phyloP scores from a whole-genome alignment of 805 yeast genomes.

The Starmerella bombicola region DNA sequence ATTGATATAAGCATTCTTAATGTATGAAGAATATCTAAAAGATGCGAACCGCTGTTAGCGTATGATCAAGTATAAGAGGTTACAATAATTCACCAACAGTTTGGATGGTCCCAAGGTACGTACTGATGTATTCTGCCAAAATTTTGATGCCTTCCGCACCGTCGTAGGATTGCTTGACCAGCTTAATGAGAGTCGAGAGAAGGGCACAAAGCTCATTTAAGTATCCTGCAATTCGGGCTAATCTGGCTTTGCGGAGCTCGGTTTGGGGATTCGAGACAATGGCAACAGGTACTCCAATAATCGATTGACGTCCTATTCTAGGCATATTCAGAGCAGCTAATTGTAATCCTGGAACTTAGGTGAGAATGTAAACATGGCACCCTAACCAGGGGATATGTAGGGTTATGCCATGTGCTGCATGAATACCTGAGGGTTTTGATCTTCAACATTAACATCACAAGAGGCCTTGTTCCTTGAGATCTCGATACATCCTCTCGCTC shows the following conservation, averaged over 20 bases:
- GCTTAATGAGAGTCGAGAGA: not conserved
- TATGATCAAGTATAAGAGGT: not conserved
- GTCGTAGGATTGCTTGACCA: not conserved
- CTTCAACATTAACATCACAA: no score
- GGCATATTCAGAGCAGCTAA: not conserved
- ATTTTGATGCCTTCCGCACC: conserved; percentile 2
- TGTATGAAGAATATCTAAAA: not conserved
- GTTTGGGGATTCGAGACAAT: not conserved
- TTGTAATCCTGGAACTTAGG: no score
- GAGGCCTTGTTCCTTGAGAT: conserved; percentile 78
- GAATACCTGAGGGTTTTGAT: no score
- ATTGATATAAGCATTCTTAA: no score
- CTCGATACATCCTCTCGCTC: conserved; percentile 70
- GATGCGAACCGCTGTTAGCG: not conserved
- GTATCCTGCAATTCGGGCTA: not conserved
- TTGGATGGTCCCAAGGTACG: not conserved
- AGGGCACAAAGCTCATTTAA: conserved; percentile 1
- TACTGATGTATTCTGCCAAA: not conserved
- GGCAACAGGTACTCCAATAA: not conserved
- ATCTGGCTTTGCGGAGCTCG: conserved; percentile 1
- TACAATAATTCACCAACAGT: not conserved
- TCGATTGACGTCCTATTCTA: not conserved
- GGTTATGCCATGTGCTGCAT: no score
- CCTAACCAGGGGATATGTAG: no score
- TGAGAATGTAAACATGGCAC: no score